Evolutionary conservation across 2,329 filamentous ascomycete genomes (phyloP), one percentile per base, ranked within the genome.

Genomic region (Lizonia empirigonia): DNA sequence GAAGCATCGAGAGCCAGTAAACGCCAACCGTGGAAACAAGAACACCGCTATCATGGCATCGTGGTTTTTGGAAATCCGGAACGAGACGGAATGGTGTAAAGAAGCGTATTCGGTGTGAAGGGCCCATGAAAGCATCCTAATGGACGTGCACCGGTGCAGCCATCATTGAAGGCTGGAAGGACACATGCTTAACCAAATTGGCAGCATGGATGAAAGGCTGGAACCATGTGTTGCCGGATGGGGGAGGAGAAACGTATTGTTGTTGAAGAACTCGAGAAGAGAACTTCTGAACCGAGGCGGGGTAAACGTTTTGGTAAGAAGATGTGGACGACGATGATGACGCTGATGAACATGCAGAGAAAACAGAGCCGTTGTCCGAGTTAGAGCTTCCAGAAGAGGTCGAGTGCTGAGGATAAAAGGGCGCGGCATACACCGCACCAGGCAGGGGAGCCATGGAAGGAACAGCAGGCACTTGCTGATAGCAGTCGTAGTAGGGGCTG

Each of bases 131-230:
- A 45, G 37, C 18, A 19, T 24, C 37, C 59, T 70, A 73, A 62
- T 72, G 72, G 34, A 72, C 70, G 55, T 69, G 69, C 19, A 74
- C 67, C 50, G 71, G 71, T 20, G 60, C 56, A 44, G 65, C 56
- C 66, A 72, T 67, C 61, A 71, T 72, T 1, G 68, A 65, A 13
- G 68, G 67, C 65, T 74, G 71, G 63, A 73, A 74, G 16, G 70
- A 74, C 33, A 73, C 68, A 63, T 74, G 71, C 55, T 74, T 74
- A 56, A 74, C 71, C 23, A 73, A 46, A 50, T 73, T 73, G 58
- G 69, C 70, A 6, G 71, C 71, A 58, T 74, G 70, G 55, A 74
- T 68, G 52, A 73, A 74, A 10, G 71, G 70, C 37, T 73, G 70
- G 56, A 72, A 71, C 71, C 71, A 74, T n/a, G 66, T 67, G 44